Conservation (phyloP, 2,329 filamentous ascomycete genomes). For the Trichophyton rubrum region DNA sequence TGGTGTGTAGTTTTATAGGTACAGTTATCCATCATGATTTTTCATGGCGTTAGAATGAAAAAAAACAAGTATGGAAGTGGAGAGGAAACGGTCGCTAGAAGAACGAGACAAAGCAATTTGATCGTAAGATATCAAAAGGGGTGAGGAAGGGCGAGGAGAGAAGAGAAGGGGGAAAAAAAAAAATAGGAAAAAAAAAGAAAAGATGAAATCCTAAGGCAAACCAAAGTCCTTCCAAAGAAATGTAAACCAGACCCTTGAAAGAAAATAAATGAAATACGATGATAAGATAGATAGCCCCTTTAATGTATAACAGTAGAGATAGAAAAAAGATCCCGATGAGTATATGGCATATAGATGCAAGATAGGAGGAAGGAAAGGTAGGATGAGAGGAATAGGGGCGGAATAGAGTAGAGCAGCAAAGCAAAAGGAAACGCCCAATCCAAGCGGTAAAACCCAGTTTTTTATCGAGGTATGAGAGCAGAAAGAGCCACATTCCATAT, state of each 20-base stretch:
- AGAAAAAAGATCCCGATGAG: neutral
- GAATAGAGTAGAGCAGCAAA: neutral
- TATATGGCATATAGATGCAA: neutral
- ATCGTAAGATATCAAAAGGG: neutral
- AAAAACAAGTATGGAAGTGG: neutral
- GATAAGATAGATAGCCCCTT: neutral
- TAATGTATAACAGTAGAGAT: neutral
- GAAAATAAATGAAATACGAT: neutral
- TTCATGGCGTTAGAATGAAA: slow-evolving; percentile 5
- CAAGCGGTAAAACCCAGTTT: slow-evolving; percentile 1
- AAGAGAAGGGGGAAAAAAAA: neutral
- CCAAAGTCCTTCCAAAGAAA: neutral
- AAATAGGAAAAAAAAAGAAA: neutral
- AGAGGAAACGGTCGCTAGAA: neutral
- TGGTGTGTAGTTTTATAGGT: neutral
- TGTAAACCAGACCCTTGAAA: neutral
- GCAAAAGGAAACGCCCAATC: neutral
- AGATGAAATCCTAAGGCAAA: neutral
- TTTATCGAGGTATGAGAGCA: neutral
- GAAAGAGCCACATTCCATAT: neutral
- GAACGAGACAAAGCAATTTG: neutral
- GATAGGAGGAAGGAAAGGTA: neutral
- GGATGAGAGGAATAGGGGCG: neutral
- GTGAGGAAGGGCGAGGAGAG: neutral
- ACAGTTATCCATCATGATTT: slow-evolving; percentile 16